A percentile compares a stretch with the other conserved stretches of the same genome.
Conservation (phyloP, 805 yeast genomes). For the Saccharomycopsis fodiens region DNA sequence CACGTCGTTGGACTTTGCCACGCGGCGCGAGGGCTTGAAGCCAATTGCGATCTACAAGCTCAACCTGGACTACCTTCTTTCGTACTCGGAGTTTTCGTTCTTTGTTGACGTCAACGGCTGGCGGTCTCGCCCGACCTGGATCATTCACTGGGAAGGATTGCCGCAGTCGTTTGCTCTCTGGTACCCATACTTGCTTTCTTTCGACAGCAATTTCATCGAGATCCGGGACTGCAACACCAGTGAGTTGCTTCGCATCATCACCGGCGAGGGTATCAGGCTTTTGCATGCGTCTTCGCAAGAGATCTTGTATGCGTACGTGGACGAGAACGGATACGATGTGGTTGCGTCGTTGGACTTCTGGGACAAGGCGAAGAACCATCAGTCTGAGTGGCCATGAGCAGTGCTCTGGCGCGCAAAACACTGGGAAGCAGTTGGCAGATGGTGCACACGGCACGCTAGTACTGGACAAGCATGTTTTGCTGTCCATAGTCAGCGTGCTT, state of each 20-base stretch:
- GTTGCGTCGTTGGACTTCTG: conserved; percentile 91
- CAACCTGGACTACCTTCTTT: conserved; percentile 78
- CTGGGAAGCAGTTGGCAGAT: neutral
- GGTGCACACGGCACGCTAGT: too few species aligned
- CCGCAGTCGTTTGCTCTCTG: conserved; percentile 90
- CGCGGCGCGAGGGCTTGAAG: conserved; percentile 69
- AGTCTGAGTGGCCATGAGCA: neutral
- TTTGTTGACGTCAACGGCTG: conserved; percentile 93
- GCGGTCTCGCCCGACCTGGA: conserved; percentile 91
- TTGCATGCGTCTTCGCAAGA: conserved; percentile 89
- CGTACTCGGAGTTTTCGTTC: conserved; percentile 90
- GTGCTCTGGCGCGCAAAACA: neutral
- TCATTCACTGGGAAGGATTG: conserved; percentile 93
- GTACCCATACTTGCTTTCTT: conserved; percentile 88
- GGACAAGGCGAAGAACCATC: conserved; percentile 32
- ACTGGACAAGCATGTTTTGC: too few species aligned
- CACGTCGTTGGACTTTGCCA: conserved; percentile 91
- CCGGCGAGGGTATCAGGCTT: conserved; percentile 86
- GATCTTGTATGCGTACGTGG: conserved; percentile 86
- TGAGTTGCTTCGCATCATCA: conserved; percentile 76
- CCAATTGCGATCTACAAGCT: conserved; percentile 90
- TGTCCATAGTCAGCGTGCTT: too few species aligned
- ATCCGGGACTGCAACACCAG: conserved; percentile 86
- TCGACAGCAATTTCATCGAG: conserved; percentile 86
- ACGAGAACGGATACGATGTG: conserved; percentile 83